Percentiles rank a stretch among this genome's conserved stretches.
Evolutionary conservation across 2,329 filamentous ascomycete species (phyloP).

Genomic region (Clarireedia monteithiana): DNA sequence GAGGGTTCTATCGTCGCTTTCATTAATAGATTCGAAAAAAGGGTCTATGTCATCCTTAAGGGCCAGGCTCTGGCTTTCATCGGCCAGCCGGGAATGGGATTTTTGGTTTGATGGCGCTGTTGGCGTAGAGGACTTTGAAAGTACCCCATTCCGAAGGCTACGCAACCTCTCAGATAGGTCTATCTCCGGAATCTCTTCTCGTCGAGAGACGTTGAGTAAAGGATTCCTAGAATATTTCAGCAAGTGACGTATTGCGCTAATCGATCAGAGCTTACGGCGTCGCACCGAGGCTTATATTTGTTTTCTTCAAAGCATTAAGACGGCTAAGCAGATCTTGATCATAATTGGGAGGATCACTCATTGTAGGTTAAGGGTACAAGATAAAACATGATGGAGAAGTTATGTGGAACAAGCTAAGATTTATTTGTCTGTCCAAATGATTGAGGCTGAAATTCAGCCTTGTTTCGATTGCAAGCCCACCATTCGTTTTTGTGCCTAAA

Average conservation of each 20-base stretch:
- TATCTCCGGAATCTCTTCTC: conserved; percentile 19
- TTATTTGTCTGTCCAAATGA: neutral
- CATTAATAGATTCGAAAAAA: conserved; percentile 8
- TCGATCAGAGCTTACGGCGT: conserved; percentile 17
- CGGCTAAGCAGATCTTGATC: conserved; percentile 26
- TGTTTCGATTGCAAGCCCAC: neutral
- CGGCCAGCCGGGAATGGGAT: conserved; percentile 1
- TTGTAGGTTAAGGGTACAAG: conserved; percentile 10
- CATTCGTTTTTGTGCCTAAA: too few relatives aligned
- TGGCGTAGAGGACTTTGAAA: conserved; percentile 14
- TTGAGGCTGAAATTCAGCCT: conserved; percentile 16
- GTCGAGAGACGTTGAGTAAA: conserved; percentile 4
- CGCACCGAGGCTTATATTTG: conserved; percentile 21
- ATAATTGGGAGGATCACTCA: conserved; percentile 24
- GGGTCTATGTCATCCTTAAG: conserved; percentile 1
- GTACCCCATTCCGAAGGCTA: conserved; percentile 23
- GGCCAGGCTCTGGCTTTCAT: neutral
- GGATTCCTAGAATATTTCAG: conserved; percentile 15
- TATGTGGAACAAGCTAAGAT: neutral
- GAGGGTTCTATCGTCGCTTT: conserved; percentile 23
- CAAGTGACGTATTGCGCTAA: conserved; percentile 9
- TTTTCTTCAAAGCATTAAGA: conserved; percentile 28
- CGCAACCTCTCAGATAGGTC: conserved; percentile 24
- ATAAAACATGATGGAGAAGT: conserved; percentile 2
- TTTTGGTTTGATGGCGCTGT: conserved; percentile 1